Evolutionary conservation across 495 filamentous ascomycete genomes (phyloP), one percentile per base, ranked within the genome.

Genomic region (Podospora conica): DNA sequence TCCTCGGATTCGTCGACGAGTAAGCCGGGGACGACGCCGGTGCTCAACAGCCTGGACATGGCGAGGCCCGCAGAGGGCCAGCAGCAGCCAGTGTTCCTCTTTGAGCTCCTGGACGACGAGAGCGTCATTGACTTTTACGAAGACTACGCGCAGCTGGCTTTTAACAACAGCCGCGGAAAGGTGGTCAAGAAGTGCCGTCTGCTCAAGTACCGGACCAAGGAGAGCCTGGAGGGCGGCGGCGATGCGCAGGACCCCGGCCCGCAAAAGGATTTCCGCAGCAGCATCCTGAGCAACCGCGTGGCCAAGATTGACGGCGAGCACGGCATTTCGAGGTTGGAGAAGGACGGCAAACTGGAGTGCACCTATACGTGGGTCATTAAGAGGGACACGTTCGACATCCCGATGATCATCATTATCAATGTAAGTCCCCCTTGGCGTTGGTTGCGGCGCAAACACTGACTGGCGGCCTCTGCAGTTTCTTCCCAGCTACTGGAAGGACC

Each of bases 331-430:
- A 81, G 92, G 55, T 88, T 92, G 1, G 88, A 90, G 75, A 90
- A 87, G 73, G 92, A 96, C 67, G 95, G 94, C 66, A 94, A 92
- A 77, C 88, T 98, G 58, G 91, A 96, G 73, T 97, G 93, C 81
- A 91, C 87, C 70, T 96, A 93, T 78, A 94, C 90, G 80, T 98
- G 95, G 94, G 92, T 91, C 67, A 92, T 98, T 64, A 95, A 93
- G 82, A 83, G 95, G 66, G 95, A 98, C 77, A 91, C 95, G 56
- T 98, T 98, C 79, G 95, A 97, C 77, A 97, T 98, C 76, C 95
- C 95, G 27, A 97, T 97, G 93, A 78, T 98, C 76, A 95, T 97
- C 77, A 88, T 96, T 71, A 93, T 97, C 81, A 97, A 97, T 79
- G 95, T 96, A 74, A 87, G 93, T 88, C 57, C 23, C 53, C 10